Evolutionary conservation across 106 monocot genomes (phyloP).

Genomic region (Dendrobium chrysotoxum): DNA sequence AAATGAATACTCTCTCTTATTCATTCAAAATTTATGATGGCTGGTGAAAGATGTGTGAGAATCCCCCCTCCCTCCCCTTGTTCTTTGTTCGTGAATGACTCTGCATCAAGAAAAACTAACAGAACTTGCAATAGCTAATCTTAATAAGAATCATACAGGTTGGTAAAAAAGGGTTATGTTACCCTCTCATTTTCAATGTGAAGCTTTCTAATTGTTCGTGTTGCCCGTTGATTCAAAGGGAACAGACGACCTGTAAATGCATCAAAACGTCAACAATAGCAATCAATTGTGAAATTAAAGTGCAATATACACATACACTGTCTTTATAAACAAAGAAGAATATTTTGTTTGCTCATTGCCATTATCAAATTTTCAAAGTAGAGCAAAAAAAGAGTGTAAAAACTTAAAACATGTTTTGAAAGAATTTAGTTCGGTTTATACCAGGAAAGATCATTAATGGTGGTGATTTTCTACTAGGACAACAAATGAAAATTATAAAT

Average conservation of each 20-base stretch:
- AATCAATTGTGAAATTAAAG: background rate
- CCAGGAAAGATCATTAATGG: no score
- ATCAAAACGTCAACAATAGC: slow-evolving; percentile 9
- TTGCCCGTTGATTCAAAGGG: slow-evolving; percentile 80
- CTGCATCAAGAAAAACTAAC: background rate
- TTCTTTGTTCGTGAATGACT: no score
- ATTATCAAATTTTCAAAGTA: background rate
- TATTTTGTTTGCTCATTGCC: background rate
- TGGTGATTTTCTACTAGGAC: no score
- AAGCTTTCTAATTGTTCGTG: slow-evolving; percentile 79
- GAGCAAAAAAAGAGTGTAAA: background rate
- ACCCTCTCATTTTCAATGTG: slow-evolving; percentile 99
- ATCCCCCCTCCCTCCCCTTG: no score
- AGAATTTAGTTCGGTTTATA: no score
- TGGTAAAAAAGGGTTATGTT: slow-evolving; percentile 6
- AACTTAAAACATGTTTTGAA: background rate
- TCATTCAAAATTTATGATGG: background rate
- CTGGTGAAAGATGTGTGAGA: background rate
- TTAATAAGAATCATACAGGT: background rate
- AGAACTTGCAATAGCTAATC: background rate
- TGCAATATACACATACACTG: background rate
- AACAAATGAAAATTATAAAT: no score
- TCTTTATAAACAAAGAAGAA: background rate
- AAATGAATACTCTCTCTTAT: background rate
- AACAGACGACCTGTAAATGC: slow-evolving; percentile 64